A percentile compares a stretch with the other conserved stretches of the same genome.
These are phyloP conservation scores for Sordariomycetes sp. DNA, from an alignment of 2,329 filamentous ascomycete genomes.

Conservation along the genomic window DNA sequence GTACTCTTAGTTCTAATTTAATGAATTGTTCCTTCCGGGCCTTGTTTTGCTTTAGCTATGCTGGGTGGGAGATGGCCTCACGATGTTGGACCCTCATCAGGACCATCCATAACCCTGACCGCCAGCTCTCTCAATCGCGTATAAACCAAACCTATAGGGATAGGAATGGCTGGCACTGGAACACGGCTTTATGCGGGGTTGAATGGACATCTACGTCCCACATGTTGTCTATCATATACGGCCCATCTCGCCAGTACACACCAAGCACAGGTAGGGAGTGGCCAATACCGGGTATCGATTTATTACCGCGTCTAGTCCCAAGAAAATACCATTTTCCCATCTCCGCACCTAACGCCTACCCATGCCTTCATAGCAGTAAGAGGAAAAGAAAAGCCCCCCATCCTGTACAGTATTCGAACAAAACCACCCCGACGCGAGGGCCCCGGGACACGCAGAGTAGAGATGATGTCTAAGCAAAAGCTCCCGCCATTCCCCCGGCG, in stretches of 20 bases:
- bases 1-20: not conserved
- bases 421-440: not conserved
- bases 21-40: not conserved
- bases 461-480: constrained; percentile 37
- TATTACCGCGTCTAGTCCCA: not conserved
- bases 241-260: not conserved
- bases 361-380: not conserved
- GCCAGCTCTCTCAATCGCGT: too few species aligned
- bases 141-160: too few species aligned
- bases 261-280: not conserved
- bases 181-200: too few species aligned
- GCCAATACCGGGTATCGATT: not conserved
- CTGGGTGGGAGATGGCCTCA: not conserved
- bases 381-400: not conserved
- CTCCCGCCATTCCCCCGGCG: constrained; percentile 89
- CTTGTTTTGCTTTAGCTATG: too few species aligned
- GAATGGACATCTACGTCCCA: too few species aligned
- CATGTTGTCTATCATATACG: too few species aligned
- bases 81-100: not conserved
- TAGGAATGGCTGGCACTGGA: too few species aligned
- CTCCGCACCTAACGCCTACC: not conserved
- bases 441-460: not conserved
- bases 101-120: too few species aligned
- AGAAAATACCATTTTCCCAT: not conserved
- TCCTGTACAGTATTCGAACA: not conserved